phyloP scores from a whole-genome alignment of 306 rosid species.

The Sesbania bispinosa region DNA sequence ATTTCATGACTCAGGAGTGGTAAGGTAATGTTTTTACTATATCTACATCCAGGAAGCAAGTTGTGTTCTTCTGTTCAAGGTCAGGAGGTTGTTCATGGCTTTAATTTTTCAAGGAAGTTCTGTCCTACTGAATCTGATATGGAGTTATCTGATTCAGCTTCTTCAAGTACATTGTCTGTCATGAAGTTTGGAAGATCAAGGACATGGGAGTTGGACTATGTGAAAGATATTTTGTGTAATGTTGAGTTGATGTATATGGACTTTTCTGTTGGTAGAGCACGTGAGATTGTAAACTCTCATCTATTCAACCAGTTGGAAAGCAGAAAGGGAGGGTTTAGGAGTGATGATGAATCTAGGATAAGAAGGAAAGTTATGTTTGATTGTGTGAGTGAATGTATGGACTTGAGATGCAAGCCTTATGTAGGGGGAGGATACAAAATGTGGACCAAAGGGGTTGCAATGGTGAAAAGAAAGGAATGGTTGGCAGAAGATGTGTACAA shows the following conservation, averaged over 20 bases:
- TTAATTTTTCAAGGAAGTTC: conserved; percentile 45
- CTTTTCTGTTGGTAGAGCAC: conserved; percentile 49
- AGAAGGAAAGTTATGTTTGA: conserved; percentile 65
- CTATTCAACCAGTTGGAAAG: conserved; percentile 65
- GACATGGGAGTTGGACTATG: conserved; percentile 69
- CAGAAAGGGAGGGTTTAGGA: conserved; percentile 38
- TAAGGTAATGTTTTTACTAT: conserved; percentile 1
- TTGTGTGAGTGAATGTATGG: conserved; percentile 73
- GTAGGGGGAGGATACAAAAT: conserved; percentile 58
- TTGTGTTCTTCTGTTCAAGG: conserved; percentile 58
- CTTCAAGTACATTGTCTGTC: conserved; percentile 42
- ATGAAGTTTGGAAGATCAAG: conserved; percentile 29
- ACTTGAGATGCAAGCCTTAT: conserved; percentile 54
- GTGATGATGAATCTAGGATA: conserved; percentile 32
- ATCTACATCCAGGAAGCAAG: conserved; percentile 63
- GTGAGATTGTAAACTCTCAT: conserved; percentile 56
- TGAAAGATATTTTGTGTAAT: conserved; percentile 57
- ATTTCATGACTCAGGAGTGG: not conserved
- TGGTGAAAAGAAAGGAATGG: conserved; percentile 64
- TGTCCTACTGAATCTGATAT: conserved; percentile 46
- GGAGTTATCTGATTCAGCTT: conserved; percentile 84
- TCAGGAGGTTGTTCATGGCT: conserved; percentile 46
- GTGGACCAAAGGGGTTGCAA: conserved; percentile 71
- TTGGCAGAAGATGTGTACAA: conserved; percentile 67
- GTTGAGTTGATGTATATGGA: conserved; percentile 71